Conservation (phyloP, 306 rosid species). For the Rosa persica region DNA sequence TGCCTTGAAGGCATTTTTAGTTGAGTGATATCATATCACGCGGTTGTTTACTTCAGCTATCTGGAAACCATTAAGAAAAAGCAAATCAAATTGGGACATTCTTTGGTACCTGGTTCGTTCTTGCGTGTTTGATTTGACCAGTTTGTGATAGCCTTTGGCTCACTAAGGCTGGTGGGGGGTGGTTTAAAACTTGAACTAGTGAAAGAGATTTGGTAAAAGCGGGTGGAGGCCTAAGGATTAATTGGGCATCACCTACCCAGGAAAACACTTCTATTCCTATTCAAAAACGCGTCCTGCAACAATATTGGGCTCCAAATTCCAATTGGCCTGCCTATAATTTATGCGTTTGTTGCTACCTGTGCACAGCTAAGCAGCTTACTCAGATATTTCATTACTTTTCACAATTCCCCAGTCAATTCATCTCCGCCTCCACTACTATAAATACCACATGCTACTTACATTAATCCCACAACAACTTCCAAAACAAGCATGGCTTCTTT, state of each 20-base stretch:
- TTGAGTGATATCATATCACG: background rate
- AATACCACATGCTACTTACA: background rate
- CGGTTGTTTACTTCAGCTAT: background rate
- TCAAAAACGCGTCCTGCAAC: background rate
- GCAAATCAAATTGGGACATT: background rate
- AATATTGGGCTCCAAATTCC: background rate
- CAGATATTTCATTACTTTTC: background rate
- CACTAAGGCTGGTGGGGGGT: background rate
- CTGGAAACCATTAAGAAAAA: background rate
- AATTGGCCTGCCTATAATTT: background rate
- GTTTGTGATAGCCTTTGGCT: background rate
- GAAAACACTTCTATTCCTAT: background rate
- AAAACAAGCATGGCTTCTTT: background rate
- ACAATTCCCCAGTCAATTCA: background rate
- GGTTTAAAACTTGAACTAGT: background rate
- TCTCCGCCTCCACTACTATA: background rate
- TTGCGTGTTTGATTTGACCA: background rate
- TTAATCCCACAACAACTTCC: background rate
- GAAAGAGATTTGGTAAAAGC: background rate
- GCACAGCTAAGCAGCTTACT: conserved; percentile 2
- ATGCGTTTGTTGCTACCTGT: background rate
- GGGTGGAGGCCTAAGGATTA: background rate
- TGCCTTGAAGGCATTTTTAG: background rate
- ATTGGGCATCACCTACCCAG: background rate
- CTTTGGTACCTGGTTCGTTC: background rate